phyloP scores from a whole-genome alignment of 345 rosid species.

The Melaleuca quinquenervia region DNA sequence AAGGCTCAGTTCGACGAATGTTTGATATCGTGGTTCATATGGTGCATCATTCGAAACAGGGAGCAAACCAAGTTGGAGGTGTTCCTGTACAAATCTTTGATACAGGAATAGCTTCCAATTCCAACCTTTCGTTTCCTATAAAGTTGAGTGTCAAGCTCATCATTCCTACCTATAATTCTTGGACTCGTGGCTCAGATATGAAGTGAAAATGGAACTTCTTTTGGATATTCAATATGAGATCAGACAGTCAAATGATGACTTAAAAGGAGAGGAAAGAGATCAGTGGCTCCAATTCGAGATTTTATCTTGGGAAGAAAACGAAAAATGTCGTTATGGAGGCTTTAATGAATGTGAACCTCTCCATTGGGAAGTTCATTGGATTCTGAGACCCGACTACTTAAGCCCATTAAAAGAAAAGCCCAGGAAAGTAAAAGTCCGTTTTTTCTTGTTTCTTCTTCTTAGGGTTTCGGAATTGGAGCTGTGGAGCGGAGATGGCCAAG shows the following conservation, averaged over 20 bases:
- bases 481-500: constrained; percentile 46
- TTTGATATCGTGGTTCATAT: neutral
- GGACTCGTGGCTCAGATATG: neutral
- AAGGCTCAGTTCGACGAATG: neutral
- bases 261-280: neutral
- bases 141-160: neutral
- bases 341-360: neutral
- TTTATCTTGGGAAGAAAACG: neutral
- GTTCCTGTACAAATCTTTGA: neutral
- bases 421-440: neutral
- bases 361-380: neutral
- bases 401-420: neutral
- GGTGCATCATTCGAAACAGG: neutral
- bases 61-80: no score
- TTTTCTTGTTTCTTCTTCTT: neutral
- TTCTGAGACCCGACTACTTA: neutral
- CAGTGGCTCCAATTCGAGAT: neutral
- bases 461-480: neutral
- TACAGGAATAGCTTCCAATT: neutral
- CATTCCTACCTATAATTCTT: neutral
- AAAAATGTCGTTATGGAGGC: neutral
- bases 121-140: neutral
- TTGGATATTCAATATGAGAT: neutral
- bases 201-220: no score
- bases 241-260: no score